Evolutionary conservation across 257 asterid genomes (phyloP), one percentile per base, ranked within the genome.

Genomic region (Gentiana dahurica): DNA sequence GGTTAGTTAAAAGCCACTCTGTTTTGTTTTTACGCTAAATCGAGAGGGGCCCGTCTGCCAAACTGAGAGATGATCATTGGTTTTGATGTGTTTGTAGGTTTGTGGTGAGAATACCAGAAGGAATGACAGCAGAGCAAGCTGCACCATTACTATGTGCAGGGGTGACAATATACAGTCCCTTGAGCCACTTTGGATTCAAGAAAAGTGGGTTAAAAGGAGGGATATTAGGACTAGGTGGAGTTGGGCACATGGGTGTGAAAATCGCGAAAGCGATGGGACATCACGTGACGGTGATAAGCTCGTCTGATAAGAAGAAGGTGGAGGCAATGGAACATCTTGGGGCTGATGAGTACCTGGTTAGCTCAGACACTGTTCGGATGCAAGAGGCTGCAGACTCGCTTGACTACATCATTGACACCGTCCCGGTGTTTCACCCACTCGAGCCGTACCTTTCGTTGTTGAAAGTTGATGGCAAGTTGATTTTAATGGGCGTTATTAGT

Each of bases 161-260:
- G 32, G 86, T 91, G 66, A 91, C 98, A 0, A 74, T 91, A 1
- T 91, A 79, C 79, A 91, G 98, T 32, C 98, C 98, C 44, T 63
- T 91, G 47, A 77, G 74, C 63, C 98, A 91, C 72, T 91, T 84
- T 53, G 94, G 94, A 34, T 68, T 77, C 4, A 87, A 64, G 36
- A 34, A 72, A 55, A 79, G 86, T 50, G 98, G 96, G 7, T 65
- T 91, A 35, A 71, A 82, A 64, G 98, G 98, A 10, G 98, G 62
- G 1, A 78, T 91, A 4, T 55, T 87, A 60, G 98, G 98, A 45
- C 94, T 91, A 0, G 96, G 98, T 33, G 98, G 98, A 1, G 98
- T 91, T 32, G 98, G 98, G 6, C 98, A 91, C 54, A 87, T 91
- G 96, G 98, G 96, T 10, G 98, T 91, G 59, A 87, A 77, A 65